phyloP scores from a whole-genome alignment of 208 protist species.

The Acanthamoeba healyi region DNA sequence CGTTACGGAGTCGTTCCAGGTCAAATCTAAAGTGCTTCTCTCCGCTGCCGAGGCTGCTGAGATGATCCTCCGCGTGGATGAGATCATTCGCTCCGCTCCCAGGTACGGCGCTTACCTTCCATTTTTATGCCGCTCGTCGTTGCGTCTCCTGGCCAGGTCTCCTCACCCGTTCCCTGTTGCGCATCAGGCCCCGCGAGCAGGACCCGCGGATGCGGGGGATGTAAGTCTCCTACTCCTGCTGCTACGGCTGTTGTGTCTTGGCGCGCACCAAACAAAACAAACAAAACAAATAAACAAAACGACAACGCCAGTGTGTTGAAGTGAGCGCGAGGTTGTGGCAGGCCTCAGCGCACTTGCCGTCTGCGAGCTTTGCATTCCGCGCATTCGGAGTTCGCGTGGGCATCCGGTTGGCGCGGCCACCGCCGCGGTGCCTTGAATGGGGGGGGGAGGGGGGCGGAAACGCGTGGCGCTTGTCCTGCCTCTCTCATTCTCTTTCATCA shows the following conservation, averaged over 20 bases:
- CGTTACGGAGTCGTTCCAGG: conserved; percentile 97
- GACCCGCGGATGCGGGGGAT: not conserved
- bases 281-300: no score
- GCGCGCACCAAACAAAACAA: no score
- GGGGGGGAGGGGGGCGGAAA: no score
- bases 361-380: no score
- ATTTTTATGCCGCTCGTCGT: not conserved
- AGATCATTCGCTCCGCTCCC: conserved; percentile 94
- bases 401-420: no score
- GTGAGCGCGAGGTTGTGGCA: not conserved
- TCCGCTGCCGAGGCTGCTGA: conserved; percentile 99
- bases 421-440: no score
- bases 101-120: not conserved
- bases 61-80: conserved; percentile 99
- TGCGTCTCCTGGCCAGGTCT: not conserved
- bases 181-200: conserved; percentile 11
- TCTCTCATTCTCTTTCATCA: not conserved
- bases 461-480: no score
- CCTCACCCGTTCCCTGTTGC: not conserved
- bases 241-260: not conserved
- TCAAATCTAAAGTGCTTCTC: conserved; percentile 98
- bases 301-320: no score
- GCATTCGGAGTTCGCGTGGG: no score
- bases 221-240: not conserved
- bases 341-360: no score